These are phyloP conservation scores for Xylariales sp. DNA, from an alignment of 2,329 filamentous ascomycete genomes.

Conservation along the genomic window DNA sequence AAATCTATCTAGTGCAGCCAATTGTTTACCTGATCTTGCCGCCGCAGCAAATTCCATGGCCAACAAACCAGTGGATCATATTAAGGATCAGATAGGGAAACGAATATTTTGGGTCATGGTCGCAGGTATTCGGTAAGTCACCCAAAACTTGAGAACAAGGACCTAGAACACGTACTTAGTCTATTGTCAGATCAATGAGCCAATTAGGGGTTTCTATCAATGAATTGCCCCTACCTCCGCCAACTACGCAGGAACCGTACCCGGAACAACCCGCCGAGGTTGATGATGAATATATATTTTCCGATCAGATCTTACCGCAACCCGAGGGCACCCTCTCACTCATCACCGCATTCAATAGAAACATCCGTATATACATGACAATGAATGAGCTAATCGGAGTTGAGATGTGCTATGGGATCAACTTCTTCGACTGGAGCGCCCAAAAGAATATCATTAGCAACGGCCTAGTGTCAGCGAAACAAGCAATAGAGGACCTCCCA, in stretches of 20 bases:
- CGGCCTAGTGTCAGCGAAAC: constrained; percentile 76
- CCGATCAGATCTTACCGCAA: constrained; percentile 76
- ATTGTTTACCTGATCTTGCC: constrained; percentile 49
- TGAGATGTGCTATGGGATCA: constrained; percentile 84
- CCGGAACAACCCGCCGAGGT: constrained; percentile 84
- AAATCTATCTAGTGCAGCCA: constrained; percentile 44
- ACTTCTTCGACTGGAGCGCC: constrained; percentile 80
- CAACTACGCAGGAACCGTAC: constrained; percentile 79
- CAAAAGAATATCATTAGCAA: constrained; percentile 79
- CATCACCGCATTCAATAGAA: constrained; percentile 83
- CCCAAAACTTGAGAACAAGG: background rate
- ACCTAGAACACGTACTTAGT: constrained; percentile 15
- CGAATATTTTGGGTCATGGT: constrained; percentile 88
- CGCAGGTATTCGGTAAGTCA: constrained; percentile 72
- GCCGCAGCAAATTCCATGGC: constrained; percentile 54
- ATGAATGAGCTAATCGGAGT: constrained; percentile 83
- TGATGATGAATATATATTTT: constrained; percentile 83
- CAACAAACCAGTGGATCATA: constrained; percentile 69
- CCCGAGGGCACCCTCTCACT: constrained; percentile 75
- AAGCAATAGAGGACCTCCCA: constrained; percentile 74
- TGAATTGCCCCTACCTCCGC: constrained; percentile 79
- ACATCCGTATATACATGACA: constrained; percentile 80
- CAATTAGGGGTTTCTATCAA: constrained; percentile 79
- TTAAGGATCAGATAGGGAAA: constrained; percentile 79
- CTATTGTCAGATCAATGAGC: constrained; percentile 71